These are phyloP conservation scores for Salix purpurea DNA, from an alignment of 345 rosid genomes.

Conservation along the genomic window DNA sequence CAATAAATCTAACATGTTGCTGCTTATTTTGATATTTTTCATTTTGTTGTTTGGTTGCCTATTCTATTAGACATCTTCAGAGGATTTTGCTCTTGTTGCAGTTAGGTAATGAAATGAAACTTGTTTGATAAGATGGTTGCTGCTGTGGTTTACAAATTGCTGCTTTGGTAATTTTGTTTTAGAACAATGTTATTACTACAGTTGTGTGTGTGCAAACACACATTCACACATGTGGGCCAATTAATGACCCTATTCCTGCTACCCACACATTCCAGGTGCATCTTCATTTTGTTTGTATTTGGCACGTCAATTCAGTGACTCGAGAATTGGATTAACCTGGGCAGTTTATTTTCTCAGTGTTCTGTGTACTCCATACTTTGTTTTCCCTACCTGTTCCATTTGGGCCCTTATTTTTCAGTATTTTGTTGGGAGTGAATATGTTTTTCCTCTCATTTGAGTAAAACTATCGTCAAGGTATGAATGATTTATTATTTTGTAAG, in stretches of 20 bases:
- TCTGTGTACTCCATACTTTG: background rate
- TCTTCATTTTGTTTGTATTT: background rate
- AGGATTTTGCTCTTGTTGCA: background rate
- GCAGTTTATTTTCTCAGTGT: background rate
- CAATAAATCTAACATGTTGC: background rate
- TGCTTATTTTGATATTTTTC: background rate
- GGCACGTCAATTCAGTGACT: background rate
- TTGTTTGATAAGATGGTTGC: background rate
- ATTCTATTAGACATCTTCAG: no score
- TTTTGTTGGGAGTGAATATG: background rate
- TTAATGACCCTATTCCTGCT: background rate
- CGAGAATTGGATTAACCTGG: background rate
- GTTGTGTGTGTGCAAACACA: background rate
- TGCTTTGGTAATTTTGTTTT: background rate
- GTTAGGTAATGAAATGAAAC: background rate
- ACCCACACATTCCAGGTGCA: background rate
- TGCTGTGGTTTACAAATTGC: background rate
- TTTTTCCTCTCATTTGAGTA: background rate
- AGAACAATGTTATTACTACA: background rate
- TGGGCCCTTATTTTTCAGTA: background rate
- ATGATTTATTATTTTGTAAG: background rate
- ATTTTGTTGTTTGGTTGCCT: background rate
- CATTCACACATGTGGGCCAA: background rate
- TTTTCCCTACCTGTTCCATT: background rate
- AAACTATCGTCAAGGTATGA: background rate